phyloP scores from a whole-genome alignment of 345 rosid species.

The Hevea brasiliensis region DNA sequence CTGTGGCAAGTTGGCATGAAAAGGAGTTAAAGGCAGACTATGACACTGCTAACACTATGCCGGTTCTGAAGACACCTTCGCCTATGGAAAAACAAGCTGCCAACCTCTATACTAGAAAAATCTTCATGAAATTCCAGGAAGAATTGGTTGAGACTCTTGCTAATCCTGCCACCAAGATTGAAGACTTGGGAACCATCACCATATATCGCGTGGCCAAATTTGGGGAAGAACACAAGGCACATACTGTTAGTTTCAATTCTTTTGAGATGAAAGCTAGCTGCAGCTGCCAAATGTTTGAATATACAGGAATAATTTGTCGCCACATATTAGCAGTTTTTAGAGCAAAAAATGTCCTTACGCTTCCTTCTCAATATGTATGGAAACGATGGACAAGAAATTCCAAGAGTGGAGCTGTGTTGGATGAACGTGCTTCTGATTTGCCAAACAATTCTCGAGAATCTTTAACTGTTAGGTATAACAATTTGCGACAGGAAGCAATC shows the following conservation, averaged over 20 bases:
- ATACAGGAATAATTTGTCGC: slow-evolving; percentile 71
- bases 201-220: slow-evolving; percentile 68
- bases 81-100: slow-evolving; percentile 89
- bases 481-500: slow-evolving; percentile 67
- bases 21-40: slow-evolving; percentile 76
- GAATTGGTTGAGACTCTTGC: slow-evolving; percentile 77
- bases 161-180: slow-evolving; percentile 58
- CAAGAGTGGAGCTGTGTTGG: slow-evolving; percentile 42
- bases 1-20: slow-evolving; percentile 62
- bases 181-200: slow-evolving; percentile 49
- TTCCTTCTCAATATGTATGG: slow-evolving; percentile 63
- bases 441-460: slow-evolving; percentile 48
- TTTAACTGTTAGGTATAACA: slow-evolving; percentile 53
- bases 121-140: slow-evolving; percentile 72
- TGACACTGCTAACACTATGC: slow-evolving; percentile 53
- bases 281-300: slow-evolving; percentile 86
- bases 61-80: slow-evolving; percentile 67
- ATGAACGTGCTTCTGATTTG: slow-evolving; percentile 42
- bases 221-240: slow-evolving; percentile 62
- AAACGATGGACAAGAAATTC: slow-evolving; percentile 87
- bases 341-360: slow-evolving; percentile 62
- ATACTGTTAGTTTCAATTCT: slow-evolving; percentile 57
- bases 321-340: slow-evolving; percentile 75
- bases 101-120: slow-evolving; percentile 54
- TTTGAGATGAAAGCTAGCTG: slow-evolving; percentile 69